phyloP scores from a whole-genome alignment of 352 stramenopile genomes.

The Phytophthora pseudosyringae region DNA sequence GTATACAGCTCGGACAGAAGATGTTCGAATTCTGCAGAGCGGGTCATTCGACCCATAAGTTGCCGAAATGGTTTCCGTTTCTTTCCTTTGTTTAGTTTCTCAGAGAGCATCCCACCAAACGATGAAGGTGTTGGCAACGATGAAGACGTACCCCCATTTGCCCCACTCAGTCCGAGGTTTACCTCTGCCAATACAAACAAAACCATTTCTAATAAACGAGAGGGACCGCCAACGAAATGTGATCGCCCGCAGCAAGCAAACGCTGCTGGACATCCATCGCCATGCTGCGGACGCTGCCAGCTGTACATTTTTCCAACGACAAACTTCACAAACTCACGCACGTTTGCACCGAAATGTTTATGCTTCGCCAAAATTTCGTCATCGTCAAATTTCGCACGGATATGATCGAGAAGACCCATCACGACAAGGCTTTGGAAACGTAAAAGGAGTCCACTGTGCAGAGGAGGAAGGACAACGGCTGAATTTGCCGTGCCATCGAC shows the following conservation, averaged over 20 bases:
- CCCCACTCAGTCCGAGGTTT: slow-evolving; percentile 39
- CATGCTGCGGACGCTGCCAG: slow-evolving; percentile 73
- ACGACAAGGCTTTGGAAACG: slow-evolving; percentile 65
- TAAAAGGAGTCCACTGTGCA: slow-evolving; percentile 56
- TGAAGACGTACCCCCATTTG: slow-evolving; percentile 19
- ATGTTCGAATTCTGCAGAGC: slow-evolving; percentile 59
- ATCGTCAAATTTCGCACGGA: slow-evolving; percentile 52
- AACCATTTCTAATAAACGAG: slow-evolving; percentile 59
- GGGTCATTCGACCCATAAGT: slow-evolving; percentile 61
- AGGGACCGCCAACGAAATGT: slow-evolving; percentile 63
- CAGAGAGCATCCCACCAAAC: slow-evolving; percentile 57
- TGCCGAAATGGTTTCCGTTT: slow-evolving; percentile 54
- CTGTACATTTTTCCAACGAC: slow-evolving; percentile 66
- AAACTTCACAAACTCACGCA: slow-evolving; percentile 67
- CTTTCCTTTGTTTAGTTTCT: slow-evolving; percentile 65
- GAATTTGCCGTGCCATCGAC: slow-evolving; percentile 48
- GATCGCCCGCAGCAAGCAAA: slow-evolving; percentile 60
- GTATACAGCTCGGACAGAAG: slow-evolving; percentile 59
- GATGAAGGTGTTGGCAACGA: slow-evolving; percentile 31
- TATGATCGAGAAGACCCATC: slow-evolving; percentile 57
- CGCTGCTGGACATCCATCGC: slow-evolving; percentile 54
- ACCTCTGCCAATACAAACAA: slow-evolving; percentile 66
- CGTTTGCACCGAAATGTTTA: slow-evolving; percentile 60
- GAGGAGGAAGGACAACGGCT: slow-evolving; percentile 41
- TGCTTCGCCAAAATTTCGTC: slow-evolving; percentile 52